Conservation (phyloP, 352 stramenopile species). For the Thalassiosira hispida region DNA sequence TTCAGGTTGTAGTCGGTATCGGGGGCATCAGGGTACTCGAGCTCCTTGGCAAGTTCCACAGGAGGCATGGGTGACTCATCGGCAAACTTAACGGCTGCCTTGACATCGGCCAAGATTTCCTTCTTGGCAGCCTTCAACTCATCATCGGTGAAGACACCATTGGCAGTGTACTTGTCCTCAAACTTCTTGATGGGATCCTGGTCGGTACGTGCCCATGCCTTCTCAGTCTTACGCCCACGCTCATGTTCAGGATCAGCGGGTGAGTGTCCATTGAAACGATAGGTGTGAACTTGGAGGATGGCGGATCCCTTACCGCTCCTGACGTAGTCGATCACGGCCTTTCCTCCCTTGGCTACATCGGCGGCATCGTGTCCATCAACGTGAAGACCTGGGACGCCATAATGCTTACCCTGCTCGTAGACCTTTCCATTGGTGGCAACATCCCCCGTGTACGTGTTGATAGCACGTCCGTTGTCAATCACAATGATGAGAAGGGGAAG, state of each 20-base stretch:
- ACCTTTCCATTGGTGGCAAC: constrained; percentile 84
- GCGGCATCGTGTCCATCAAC: constrained; percentile 87
- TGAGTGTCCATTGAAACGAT: constrained; percentile 89
- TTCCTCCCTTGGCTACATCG: constrained; percentile 87
- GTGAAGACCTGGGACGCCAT: constrained; percentile 86
- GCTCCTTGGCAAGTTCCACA: constrained; percentile 88
- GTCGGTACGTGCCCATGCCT: constrained; percentile 86
- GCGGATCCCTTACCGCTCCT: constrained; percentile 86
- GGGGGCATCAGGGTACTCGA: constrained; percentile 88
- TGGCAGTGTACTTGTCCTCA: constrained; percentile 82
- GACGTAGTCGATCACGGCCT: constrained; percentile 89
- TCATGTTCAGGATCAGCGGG: constrained; percentile 90
- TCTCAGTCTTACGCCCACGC: constrained; percentile 90
- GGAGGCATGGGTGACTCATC: constrained; percentile 85
- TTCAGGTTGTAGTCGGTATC: constrained; percentile 89
- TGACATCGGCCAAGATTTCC: constrained; percentile 79
- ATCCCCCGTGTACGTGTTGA: constrained; percentile 91
- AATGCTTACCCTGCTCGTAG: constrained; percentile 84
- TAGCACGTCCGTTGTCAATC: constrained; percentile 91
- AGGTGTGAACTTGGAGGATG: constrained; percentile 90
- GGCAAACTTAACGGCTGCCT: constrained; percentile 87
- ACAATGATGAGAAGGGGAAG: constrained; percentile 88
- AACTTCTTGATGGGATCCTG: constrained; percentile 89
- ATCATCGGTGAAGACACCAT: constrained; percentile 83
- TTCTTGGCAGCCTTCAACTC: constrained; percentile 85